Evolutionary conservation across 2,329 filamentous ascomycete genomes (phyloP), one percentile per base, ranked within the genome.

Genomic region (Zarea fungicola): DNA sequence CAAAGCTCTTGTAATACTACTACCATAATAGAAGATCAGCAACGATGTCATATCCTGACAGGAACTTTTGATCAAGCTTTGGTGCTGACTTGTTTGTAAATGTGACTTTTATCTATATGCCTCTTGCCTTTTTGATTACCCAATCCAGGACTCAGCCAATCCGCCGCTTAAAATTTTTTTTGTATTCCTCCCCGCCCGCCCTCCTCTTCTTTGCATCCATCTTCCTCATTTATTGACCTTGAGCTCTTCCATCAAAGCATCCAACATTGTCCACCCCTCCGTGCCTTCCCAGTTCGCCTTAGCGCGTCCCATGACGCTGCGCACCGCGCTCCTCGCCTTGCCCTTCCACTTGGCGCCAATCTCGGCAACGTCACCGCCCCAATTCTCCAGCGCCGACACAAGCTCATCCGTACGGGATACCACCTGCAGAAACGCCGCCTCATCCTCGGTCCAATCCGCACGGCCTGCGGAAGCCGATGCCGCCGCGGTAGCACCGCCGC

Each of bases 261-360:
- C 69, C 61, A 93, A 64, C 52, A 68, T 74, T 40, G 72, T 73
- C 84, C 83, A 93, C 23, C 80, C 85, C 34, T 76, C 71, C 25
- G 75, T 87, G 10, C 80, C 89, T 67, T 96, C 90, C 89, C 91
- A 96, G 11, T 67, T 77, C 60, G 89, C 86, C 70, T 81, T 91
- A 0, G 80, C 91, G 62, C 87, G 86, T 0, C 89, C 86, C 75
- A 95, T 77, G 6, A 97, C 84, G 44, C 87, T 89, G 47, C 90
- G 76, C 3, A 96, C 76, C 10, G 91, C 91, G 64, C 82, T 95
- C 58, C 89, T 77, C 1, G 89, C 88, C 77, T 96, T 97, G 55
- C 87, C 87, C 65, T 81, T 87, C 93, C 93, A 99, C 60, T 84
- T 84, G 51, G 77, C 78, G 2, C 88, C 89, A 3, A 96, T 83